Conservation (phyloP, 2,329 filamentous ascomycete genomes). For the Penicillium thymicola region DNA sequence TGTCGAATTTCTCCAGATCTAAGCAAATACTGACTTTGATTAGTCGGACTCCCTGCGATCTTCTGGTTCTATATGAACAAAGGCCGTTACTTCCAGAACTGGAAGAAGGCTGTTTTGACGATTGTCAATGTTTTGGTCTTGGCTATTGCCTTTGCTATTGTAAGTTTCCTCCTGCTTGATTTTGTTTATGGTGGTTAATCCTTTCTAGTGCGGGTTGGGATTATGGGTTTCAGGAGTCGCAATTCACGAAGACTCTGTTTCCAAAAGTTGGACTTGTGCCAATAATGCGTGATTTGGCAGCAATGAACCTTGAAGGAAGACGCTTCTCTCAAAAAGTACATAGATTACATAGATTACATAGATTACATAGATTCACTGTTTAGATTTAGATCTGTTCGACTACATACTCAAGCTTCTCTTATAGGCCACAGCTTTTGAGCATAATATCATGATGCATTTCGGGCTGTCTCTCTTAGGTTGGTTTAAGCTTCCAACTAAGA, state of each 20-base stretch:
- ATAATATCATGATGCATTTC: not conserved
- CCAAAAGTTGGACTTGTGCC: conserved; percentile 27
- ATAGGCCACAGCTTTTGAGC: not conserved
- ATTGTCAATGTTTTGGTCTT: conserved; percentile 24
- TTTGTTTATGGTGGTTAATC: not conserved
- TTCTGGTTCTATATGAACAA: conserved; percentile 38
- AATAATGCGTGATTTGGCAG: conserved; percentile 19
- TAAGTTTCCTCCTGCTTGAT: conserved; percentile 8
- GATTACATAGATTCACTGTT: not conserved
- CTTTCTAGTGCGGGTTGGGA: conserved; percentile 26
- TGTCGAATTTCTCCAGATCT: not conserved
- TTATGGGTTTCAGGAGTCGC: conserved; percentile 28
- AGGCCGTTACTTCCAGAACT: conserved; percentile 31
- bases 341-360: not conserved
- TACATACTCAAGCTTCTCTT: not conserved
- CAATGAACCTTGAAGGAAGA: not conserved
- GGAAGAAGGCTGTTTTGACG: conserved; percentile 28
- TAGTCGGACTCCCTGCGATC: conserved; percentile 40
- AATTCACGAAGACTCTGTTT: conserved; percentile 25
- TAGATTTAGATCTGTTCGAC: not conserved
- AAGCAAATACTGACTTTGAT: conserved; percentile 5
- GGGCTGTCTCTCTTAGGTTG: not conserved
- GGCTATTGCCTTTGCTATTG: conserved; percentile 22
- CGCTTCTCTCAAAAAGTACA: not conserved
- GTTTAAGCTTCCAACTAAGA: not conserved